Evolutionary conservation across 192 early-diverging fungal species (phyloP).

Genomic region (Umbelopsis sp.): DNA sequence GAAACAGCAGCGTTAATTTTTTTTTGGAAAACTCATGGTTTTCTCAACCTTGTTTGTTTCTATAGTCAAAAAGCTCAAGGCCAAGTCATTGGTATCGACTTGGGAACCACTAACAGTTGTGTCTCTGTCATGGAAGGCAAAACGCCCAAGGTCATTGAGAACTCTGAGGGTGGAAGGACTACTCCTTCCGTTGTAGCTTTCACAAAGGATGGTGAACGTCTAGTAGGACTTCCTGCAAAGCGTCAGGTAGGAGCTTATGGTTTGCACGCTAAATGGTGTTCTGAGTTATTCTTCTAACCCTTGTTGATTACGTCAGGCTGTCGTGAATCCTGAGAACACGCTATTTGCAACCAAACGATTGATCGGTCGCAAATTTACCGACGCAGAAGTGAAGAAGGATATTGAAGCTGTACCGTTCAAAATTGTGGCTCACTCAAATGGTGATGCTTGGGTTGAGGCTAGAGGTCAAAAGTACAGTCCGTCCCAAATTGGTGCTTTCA

Average conservation of each 20-base stretch:
- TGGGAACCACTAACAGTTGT: conserved; percentile 95
- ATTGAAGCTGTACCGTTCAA: conserved; percentile 92
- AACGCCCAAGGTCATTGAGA: conserved; percentile 87
- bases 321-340: conserved; percentile 98
- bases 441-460: conserved; percentile 98
- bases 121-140: conserved; percentile 96
- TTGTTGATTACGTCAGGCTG: conserved; percentile 58
- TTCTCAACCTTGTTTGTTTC: background rate
- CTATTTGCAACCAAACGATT: conserved; percentile 97
- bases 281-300: background rate
- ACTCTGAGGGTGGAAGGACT: conserved; percentile 86
- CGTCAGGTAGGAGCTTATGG: conserved; percentile 64
- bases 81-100: conserved; percentile 91
- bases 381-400: conserved; percentile 87
- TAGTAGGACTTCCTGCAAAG: conserved; percentile 97
- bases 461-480: conserved; percentile 96
- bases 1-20: too few relatives aligned
- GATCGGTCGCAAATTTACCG: conserved; percentile 93
- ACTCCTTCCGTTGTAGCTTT: conserved; percentile 92
- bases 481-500: conserved; percentile 93
- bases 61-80: conserved; percentile 30
- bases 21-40: background rate
- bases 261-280: background rate
- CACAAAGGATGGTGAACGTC: conserved; percentile 88
- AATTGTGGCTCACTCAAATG: conserved; percentile 93